Percentiles rank a stretch among this genome's conserved stretches.
Conservation (phyloP, 2,329 filamentous ascomycete species). For the Arthrobotrys pseudoclavata region DNA sequence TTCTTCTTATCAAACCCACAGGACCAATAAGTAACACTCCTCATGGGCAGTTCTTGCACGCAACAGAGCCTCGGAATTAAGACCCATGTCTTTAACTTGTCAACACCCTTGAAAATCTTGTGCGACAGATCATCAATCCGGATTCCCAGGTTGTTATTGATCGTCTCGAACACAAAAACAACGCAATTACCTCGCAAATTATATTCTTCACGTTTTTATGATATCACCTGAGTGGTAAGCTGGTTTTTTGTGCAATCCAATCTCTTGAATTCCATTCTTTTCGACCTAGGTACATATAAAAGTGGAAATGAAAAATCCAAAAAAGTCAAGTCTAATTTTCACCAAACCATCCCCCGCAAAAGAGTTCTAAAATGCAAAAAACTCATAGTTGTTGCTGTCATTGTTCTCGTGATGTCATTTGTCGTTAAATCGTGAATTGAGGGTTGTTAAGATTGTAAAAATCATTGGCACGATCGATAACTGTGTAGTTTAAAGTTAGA, state of each 20-base stretch:
- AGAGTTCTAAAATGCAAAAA: conserved; percentile 3
- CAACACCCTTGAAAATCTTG: conserved; percentile 8
- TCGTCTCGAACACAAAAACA: conserved; percentile 18
- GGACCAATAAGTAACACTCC: background rate
- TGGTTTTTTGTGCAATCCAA: conserved; percentile 17
- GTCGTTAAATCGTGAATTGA: conserved; percentile 10
- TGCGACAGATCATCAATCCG: conserved; percentile 6
- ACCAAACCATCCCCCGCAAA: conserved; percentile 18
- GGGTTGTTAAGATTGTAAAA: background rate
- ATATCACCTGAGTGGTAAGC: background rate
- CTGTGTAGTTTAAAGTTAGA: background rate
- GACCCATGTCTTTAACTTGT: background rate
- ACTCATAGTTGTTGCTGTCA: background rate
- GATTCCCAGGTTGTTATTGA: background rate
- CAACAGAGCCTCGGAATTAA: background rate
- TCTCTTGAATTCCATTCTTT: conserved; percentile 27
- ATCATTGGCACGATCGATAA: conserved; percentile 1
- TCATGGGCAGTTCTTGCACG: background rate
- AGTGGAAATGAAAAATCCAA: background rate
- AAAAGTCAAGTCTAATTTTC: conserved; percentile 7
- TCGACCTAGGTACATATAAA: conserved; percentile 6
- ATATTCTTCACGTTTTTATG: background rate
- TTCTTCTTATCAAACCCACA: background rate
- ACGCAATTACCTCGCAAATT: conserved; percentile 9
- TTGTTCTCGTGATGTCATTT: conserved; percentile 6